Conservation (phyloP, 805 yeast genomes). For the Candida coleopterorum region DNA sequence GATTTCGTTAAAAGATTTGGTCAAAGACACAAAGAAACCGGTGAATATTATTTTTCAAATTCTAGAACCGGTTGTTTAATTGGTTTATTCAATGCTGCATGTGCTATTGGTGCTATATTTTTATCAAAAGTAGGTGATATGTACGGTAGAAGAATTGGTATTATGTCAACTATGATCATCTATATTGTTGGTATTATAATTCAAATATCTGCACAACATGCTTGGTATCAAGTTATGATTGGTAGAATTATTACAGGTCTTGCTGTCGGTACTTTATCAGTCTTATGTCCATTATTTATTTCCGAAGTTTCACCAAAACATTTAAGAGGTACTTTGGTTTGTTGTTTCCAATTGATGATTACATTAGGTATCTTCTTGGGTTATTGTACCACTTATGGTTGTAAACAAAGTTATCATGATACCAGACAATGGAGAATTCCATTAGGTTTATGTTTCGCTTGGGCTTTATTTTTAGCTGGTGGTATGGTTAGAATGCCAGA, state of each 20-base stretch:
- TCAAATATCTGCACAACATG: slow-evolving; percentile 49
- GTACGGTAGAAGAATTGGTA: slow-evolving; percentile 55
- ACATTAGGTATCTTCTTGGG: slow-evolving; percentile 70
- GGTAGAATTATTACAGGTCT: slow-evolving; percentile 65
- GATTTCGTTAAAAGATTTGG: slow-evolving; percentile 54
- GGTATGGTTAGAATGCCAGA: slow-evolving; percentile 63
- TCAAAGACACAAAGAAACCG: slow-evolving; percentile 27
- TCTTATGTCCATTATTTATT: slow-evolving; percentile 61
- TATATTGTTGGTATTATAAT: slow-evolving; percentile 57
- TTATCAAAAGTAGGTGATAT: slow-evolving; percentile 53
- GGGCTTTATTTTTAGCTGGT: slow-evolving; percentile 46
- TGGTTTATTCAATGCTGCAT: slow-evolving; percentile 59
- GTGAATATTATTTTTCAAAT: slow-evolving; percentile 37
- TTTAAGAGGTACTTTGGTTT: slow-evolving; percentile 65
- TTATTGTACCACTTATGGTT: slow-evolving; percentile 60
- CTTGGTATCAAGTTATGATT: slow-evolving; percentile 61
- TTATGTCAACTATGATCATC: slow-evolving; percentile 47
- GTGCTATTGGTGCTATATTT: slow-evolving; percentile 66
- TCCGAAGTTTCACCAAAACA: slow-evolving; percentile 68
- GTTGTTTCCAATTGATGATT: slow-evolving; percentile 64
- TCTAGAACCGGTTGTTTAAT: slow-evolving; percentile 50
- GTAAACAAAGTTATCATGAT: slow-evolving; percentile 42
- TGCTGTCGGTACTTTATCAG: slow-evolving; percentile 69
- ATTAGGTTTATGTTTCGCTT: slow-evolving; percentile 46
- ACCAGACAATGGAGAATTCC: slow-evolving; percentile 68